These are phyloP conservation scores for Psidium guajava DNA, from an alignment of 345 rosid species.

Conservation along the genomic window DNA sequence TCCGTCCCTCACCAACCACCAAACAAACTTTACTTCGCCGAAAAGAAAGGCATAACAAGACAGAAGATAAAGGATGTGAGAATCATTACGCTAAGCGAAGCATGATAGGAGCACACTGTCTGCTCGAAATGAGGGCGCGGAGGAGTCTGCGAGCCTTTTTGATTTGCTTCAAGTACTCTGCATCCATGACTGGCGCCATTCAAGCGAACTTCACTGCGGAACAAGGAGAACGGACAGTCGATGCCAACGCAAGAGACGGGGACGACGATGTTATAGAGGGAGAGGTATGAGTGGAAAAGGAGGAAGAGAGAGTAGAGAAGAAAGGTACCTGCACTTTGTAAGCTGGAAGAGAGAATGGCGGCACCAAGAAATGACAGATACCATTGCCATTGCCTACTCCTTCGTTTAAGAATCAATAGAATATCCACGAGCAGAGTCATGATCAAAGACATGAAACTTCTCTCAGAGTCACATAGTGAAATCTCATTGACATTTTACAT, in stretches of 20 bases:
- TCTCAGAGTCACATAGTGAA: not conserved
- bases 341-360: not conserved
- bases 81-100: constrained; percentile 77
- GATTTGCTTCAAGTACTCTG: constrained; percentile 53
- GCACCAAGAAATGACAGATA: not conserved
- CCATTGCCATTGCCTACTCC: not conserved
- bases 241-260: not conserved
- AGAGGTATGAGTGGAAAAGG: not conserved
- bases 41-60: not conserved
- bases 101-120: constrained; percentile 70
- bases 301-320: not conserved
- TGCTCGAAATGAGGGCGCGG: constrained; percentile 59
- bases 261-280: not conserved
- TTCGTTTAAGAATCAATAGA: not conserved
- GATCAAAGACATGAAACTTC: not conserved
- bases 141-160: constrained; percentile 68
- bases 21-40: not conserved
- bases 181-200: constrained; percentile 33
- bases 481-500: not conserved
- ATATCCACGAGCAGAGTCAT: not conserved
- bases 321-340: not conserved
- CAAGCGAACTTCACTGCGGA: not conserved
- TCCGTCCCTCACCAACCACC: not conserved
- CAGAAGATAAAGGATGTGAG: not conserved
- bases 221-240: not conserved